A percentile compares a stretch with the other conserved stretches of the same genome.
Evolutionary conservation across 495 filamentous ascomycete species (phyloP).

Genomic region (Penicillium desertorum): DNA sequence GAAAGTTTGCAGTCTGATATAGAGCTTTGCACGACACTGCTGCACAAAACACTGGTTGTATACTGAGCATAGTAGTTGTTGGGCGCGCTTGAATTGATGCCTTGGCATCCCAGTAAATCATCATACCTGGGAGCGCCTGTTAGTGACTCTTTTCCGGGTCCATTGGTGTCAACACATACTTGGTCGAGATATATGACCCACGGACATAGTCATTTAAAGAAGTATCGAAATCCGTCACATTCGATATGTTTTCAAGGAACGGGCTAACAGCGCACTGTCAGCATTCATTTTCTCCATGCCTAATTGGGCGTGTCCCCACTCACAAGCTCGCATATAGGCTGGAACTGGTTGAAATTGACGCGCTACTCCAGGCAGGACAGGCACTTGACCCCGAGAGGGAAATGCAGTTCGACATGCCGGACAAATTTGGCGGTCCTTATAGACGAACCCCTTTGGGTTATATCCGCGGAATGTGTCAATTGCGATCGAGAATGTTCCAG

Average conservation of each 20-base stretch:
- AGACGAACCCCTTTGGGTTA: slow-evolving; percentile 14
- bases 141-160: slow-evolving; percentile 17
- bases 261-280: slow-evolving; percentile 57
- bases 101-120: slow-evolving; percentile 73
- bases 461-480: slow-evolving; percentile 30
- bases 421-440: slow-evolving; percentile 8
- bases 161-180: slow-evolving; percentile 54
- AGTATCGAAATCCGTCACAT: slow-evolving; percentile 73
- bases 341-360: slow-evolving; percentile 75
- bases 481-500: slow-evolving; percentile 12
- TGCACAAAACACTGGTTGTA: slow-evolving; percentile 90
- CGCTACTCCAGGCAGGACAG: slow-evolving; percentile 79
- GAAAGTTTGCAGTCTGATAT: slow-evolving; percentile 67
- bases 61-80: slow-evolving; percentile 88
- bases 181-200: slow-evolving; percentile 67
- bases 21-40: slow-evolving; percentile 91
- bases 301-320: slow-evolving; percentile 35
- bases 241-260: slow-evolving; percentile 80
- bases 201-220: slow-evolving; percentile 71
- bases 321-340: slow-evolving; percentile 72
- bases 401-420: slow-evolving; percentile 62
- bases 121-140: slow-evolving; percentile 32
- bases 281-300: slow-evolving; percentile 7
- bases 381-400: slow-evolving; percentile 73
- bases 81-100: slow-evolving; percentile 76